phyloP scores from a whole-genome alignment of 2,329 filamentous ascomycete genomes.

The Talaromyces marneffei region DNA sequence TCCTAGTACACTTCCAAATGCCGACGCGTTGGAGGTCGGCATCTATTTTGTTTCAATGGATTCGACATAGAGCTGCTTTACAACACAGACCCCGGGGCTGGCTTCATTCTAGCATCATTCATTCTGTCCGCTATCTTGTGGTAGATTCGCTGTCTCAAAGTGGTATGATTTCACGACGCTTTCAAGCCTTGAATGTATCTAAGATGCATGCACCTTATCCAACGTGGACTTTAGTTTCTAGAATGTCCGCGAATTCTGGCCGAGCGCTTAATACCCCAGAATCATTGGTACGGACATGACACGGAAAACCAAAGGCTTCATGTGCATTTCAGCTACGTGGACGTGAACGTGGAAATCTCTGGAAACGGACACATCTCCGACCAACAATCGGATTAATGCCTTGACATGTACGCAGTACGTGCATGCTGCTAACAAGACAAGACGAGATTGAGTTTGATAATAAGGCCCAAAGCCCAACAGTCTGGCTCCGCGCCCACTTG shows the following conservation, averaged over 20 bases:
- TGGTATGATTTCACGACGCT: too few relatives aligned
- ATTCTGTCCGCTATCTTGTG: background rate
- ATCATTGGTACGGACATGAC: background rate
- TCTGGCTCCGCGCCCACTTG: background rate
- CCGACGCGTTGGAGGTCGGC: background rate
- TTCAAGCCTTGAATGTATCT: background rate
- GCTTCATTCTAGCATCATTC: background rate
- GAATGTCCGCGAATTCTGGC: background rate
- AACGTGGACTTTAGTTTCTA: background rate
- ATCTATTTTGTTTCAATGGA: background rate
- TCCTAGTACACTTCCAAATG: background rate
- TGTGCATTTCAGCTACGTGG: background rate
- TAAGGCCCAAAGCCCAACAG: slow-evolving; percentile 1
- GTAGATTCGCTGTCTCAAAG: background rate
- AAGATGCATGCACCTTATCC: background rate
- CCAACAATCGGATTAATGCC: background rate
- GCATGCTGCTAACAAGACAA: background rate
- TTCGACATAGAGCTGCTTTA: background rate
- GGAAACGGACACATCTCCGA: background rate
- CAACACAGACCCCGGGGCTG: background rate
- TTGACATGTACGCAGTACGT: background rate
- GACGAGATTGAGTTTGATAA: background rate
- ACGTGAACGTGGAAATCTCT: background rate
- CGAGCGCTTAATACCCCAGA: background rate
- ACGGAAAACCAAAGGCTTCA: background rate